Evolutionary conservation across 495 filamentous ascomycete genomes (phyloP).

Genomic region (Pyrenopolyporus hunteri): DNA sequence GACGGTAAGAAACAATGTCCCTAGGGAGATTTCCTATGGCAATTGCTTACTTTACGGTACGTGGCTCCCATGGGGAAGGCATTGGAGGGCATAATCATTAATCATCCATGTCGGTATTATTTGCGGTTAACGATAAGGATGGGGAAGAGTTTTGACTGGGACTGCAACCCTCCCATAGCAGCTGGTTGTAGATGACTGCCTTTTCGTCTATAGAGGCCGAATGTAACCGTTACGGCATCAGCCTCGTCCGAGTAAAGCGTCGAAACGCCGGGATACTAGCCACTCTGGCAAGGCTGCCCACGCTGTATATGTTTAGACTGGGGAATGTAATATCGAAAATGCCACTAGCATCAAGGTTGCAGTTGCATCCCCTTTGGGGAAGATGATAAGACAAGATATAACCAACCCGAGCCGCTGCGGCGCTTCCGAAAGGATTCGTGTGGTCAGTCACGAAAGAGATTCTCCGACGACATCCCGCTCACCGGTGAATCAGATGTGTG

Average conservation of each 20-base stretch:
- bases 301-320: slow-evolving; percentile 11
- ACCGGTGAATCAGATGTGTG: slow-evolving; percentile 32
- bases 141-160: slow-evolving; percentile 7
- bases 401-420: slow-evolving; percentile 27
- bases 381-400: slow-evolving; percentile 26
- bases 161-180: slow-evolving; percentile 36
- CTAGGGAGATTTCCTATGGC: slow-evolving; percentile 4
- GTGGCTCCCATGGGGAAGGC: not conserved
- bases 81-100: not conserved
- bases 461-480: slow-evolving; percentile 30
- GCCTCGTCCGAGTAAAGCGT: slow-evolving; percentile 27
- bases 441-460: slow-evolving; percentile 31
- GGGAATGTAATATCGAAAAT: slow-evolving; percentile 14
- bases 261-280: slow-evolving; percentile 15
- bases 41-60: slow-evolving; percentile 22
- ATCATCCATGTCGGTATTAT: slow-evolving; percentile 2
- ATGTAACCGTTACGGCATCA: slow-evolving; percentile 21
- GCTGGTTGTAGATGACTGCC: slow-evolving; percentile 29
- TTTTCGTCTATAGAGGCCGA: slow-evolving; percentile 27
- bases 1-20: not conserved
- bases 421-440: slow-evolving; percentile 33
- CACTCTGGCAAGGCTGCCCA: slow-evolving; percentile 24
- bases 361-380: slow-evolving; percentile 10
- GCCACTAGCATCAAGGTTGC: slow-evolving; percentile 26
- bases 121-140: slow-evolving; percentile 29